Conservation (phyloP, 768 basidiomycete species). For the Collybia mongolica region DNA sequence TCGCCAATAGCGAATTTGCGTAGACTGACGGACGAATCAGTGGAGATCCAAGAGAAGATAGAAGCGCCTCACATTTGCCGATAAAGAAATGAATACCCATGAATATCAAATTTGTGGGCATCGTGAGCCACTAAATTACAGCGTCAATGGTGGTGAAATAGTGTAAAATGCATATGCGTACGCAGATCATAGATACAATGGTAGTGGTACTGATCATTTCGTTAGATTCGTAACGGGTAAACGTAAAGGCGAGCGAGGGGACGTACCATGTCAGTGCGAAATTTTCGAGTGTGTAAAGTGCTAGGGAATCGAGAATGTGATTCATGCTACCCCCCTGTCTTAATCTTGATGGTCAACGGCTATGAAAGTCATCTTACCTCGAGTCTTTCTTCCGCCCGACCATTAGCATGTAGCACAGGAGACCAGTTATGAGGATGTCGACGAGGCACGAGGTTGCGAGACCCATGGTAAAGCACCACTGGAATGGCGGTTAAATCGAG, state of each 20-base stretch:
- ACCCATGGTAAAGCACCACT: slow-evolving; percentile 54
- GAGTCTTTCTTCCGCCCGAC: slow-evolving; percentile 37
- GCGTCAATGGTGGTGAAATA: background rate
- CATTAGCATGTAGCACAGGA: slow-evolving; percentile 41
- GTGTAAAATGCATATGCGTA: slow-evolving; percentile 18
- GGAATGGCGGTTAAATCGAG: background rate
- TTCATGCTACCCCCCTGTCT: slow-evolving; percentile 34
- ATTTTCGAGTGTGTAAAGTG: slow-evolving; percentile 53
- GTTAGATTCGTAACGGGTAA: background rate
- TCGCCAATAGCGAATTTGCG: slow-evolving; percentile 50
- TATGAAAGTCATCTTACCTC: slow-evolving; percentile 21
- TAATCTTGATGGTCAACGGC: background rate
- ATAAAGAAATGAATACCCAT: slow-evolving; percentile 56
- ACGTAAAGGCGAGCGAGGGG: background rate
- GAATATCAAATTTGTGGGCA: slow-evolving; percentile 47
- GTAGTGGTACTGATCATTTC: slow-evolving; percentile 32
- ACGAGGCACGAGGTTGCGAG: slow-evolving; percentile 46
- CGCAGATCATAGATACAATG: slow-evolving; percentile 45
- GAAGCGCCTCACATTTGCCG: slow-evolving; percentile 40
- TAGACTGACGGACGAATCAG: slow-evolving; percentile 32
- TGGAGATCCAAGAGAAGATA: background rate
- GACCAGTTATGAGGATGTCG: slow-evolving; percentile 47
- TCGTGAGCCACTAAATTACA: slow-evolving; percentile 40
- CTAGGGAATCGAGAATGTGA: slow-evolving; percentile 43
- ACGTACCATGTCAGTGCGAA: slow-evolving; percentile 46